These are phyloP conservation scores for Echinochloa phyllopogon DNA, from an alignment of 176 grass and related monocot genomes.

Conservation along the genomic window DNA sequence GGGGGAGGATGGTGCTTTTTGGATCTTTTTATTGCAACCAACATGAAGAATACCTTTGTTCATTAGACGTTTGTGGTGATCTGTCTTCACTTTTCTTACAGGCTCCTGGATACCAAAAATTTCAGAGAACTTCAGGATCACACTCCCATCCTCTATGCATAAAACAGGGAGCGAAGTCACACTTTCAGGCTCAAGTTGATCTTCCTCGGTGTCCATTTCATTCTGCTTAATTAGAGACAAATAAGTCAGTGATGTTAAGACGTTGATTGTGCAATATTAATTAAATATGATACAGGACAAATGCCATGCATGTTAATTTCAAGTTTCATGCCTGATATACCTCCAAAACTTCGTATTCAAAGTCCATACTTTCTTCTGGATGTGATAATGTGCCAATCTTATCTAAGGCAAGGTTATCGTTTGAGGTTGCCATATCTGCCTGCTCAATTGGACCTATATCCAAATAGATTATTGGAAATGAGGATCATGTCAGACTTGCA, in stretches of 20 bases:
- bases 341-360: slow-evolving; percentile 55
- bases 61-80: slow-evolving; percentile 53
- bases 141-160: slow-evolving; percentile 79
- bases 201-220: slow-evolving; percentile 56
- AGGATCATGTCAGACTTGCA: slow-evolving; percentile 1
- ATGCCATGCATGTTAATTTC: slow-evolving; percentile 37
- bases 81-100: slow-evolving; percentile 65
- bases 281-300: neutral
- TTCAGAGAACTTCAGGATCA: slow-evolving; percentile 92
- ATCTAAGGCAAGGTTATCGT: slow-evolving; percentile 22
- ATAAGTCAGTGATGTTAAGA: slow-evolving; percentile 38
- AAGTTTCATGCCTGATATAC: slow-evolving; percentile 29
- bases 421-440: slow-evolving; percentile 34
- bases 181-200: slow-evolving; percentile 50
- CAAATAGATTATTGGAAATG: slow-evolving; percentile 39
- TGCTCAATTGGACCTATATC: slow-evolving; percentile 56
- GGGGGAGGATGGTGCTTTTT: neutral
- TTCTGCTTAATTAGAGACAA: slow-evolving; percentile 54
- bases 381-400: slow-evolving; percentile 41
- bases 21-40: slow-evolving; percentile 24
- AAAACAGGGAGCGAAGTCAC: slow-evolving; percentile 78
- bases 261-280: neutral
- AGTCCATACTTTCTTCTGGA: slow-evolving; percentile 48
- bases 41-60: slow-evolving; percentile 65
- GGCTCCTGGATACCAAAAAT: slow-evolving; percentile 88